These are phyloP conservation scores for Candida pini DNA, from an alignment of 805 yeast species.

Conservation along the genomic window DNA sequence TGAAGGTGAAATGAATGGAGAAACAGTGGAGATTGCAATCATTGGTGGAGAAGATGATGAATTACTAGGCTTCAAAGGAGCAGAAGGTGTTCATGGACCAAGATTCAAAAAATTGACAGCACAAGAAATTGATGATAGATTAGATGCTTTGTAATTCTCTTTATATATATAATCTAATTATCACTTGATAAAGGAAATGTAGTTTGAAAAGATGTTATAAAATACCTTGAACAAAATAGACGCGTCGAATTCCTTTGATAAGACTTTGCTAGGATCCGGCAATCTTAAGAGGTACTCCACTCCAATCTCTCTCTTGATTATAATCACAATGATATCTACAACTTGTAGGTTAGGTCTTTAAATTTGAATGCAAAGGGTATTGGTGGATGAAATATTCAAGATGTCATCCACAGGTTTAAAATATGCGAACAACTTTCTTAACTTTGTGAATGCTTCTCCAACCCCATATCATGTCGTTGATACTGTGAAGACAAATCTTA, in stretches of 20 bases:
- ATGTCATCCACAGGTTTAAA: slow-evolving; percentile 18
- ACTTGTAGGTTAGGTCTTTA: no score
- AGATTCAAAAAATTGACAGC: slow-evolving; percentile 78
- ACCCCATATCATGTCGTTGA: slow-evolving; percentile 93
- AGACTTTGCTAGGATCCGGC: no score
- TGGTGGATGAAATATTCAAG: slow-evolving; percentile 1
- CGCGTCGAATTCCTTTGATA: no score
- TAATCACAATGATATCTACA: no score
- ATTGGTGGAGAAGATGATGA: slow-evolving; percentile 80
- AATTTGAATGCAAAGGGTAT: no score
- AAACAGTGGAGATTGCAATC: slow-evolving; percentile 87
- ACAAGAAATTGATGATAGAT: slow-evolving; percentile 93
- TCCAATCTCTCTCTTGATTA: no score
- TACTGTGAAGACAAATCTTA: slow-evolving; percentile 50
- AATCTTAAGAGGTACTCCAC: no score
- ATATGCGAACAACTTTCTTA: slow-evolving; percentile 58
- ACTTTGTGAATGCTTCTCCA: slow-evolving; percentile 79
- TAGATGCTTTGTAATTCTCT: slow-evolving; percentile 69
- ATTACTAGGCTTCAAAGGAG: slow-evolving; percentile 81
- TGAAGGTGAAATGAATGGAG: slow-evolving; percentile 97
- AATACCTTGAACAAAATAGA: no score
- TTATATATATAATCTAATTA: no score
- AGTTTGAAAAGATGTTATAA: no score
- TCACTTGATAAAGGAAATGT: no score
- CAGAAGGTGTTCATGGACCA: slow-evolving; percentile 74